Conservation (phyloP, 306 rosid species). For the barrel medic (Medicago truncatula) region MtrunA17r5.0-ANR NC_053048.1:33215501-33216000, state of each 20-base stretch:
- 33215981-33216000: background rate
- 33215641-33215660: too few relatives aligned
- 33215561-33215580: background rate
- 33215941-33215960: slow-evolving; percentile 36
- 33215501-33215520: slow-evolving; percentile 2
- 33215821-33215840: slow-evolving; percentile 4
- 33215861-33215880: slow-evolving; percentile 22
- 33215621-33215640: too few relatives aligned
- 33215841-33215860: slow-evolving; percentile 10
- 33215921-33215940: slow-evolving; percentile 4
- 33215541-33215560: slow-evolving; percentile 4
- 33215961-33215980: slow-evolving; percentile 17
- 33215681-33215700: too few relatives aligned
- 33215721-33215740: background rate
- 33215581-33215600: background rate
- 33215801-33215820: slow-evolving; percentile 1
- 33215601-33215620: too few relatives aligned
- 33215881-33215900: background rate
- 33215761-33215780: background rate
- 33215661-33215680: too few relatives aligned
- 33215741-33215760: slow-evolving; percentile 14
- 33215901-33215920: background rate
- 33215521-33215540: slow-evolving; percentile 30
- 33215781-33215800: slow-evolving; percentile 1
- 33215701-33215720: too few relatives aligned